Base-by-base conservation (phyloP, 345 rosid species). In the Laguncularia racemosa region DNA sequence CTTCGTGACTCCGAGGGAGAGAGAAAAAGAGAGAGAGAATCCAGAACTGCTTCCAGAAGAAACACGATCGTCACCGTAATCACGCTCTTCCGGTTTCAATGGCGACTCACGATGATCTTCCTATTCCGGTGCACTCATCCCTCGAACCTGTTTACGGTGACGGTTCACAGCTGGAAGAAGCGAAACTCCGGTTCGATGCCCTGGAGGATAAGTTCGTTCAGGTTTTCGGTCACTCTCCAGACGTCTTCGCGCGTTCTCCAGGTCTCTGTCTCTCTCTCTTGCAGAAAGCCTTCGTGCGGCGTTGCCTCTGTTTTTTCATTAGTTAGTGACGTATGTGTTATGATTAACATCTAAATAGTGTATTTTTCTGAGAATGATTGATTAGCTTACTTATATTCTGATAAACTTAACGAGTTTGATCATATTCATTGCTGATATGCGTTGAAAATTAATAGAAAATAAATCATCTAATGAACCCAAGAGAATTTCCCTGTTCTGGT, bases 201-300 rank as follows among this genome's bases (percentile, higher is more conserved):
- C 13, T 90, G 63, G 77, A 80, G 53, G 63, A 86, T 7, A 88
- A 83, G 73, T 95, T 90, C 65, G 61, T 70, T 38, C 26, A 81
- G 40, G 65, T 75, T 52, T 95, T 90, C 69, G 89, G 78, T 64
- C 77, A 83, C 50, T 44, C 73, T 48, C 97, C 99, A 14, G 73
- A 90, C 0, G 62, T 77, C 68, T 90, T 71, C 59, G 86, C 99
- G 50, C 92, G 96, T 33, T 84, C 99, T 72, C 97, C 97, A 50
- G 99, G 99, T 88, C 40, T 5, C 2, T 0, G 16, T 44, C 14
- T 56, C 44, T 43, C 18, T 58, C 19, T 16, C 47, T 18, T n/a
- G 23, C 2, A 23, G 28, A 14, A 16, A 47, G 20, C 20, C 16
- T 59, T 59, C 11, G 63, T 38, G 13, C 18, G 16, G 13, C 21